Percentiles rank a stretch among this genome's conserved stretches.
Evolutionary conservation across 2,329 filamentous ascomycete species (phyloP).

Genomic region (Fusarium burgessii): DNA sequence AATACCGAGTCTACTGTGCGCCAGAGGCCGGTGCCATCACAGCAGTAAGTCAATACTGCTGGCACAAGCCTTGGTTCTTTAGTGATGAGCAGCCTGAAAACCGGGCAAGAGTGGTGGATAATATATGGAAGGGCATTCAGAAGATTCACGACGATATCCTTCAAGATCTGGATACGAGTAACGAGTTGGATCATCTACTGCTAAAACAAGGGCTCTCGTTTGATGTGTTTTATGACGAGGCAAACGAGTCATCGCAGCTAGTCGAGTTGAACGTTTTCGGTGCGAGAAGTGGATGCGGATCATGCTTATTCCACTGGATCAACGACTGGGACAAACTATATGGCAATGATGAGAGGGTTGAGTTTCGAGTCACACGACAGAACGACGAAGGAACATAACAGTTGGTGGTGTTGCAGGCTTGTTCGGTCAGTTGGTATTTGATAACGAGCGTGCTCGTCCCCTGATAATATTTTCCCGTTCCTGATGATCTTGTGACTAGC

Average conservation of each 20-base stretch:
- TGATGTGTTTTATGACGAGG: conserved; percentile 55
- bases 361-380: conserved; percentile 23
- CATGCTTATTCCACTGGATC: conserved; percentile 61
- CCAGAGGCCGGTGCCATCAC: conserved; percentile 50
- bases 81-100: conserved; percentile 1
- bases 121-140: conserved; percentile 10
- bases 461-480: conserved; percentile 3
- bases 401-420: neutral
- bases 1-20: conserved; percentile 60
- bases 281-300: conserved; percentile 57
- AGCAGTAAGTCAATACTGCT: conserved; percentile 57
- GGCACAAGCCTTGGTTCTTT: conserved; percentile 53
- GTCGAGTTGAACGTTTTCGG: conserved; percentile 62
- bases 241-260: conserved; percentile 42
- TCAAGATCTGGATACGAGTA: neutral
- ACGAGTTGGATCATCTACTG: conserved; percentile 47
- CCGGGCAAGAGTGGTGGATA: conserved; percentile 35
- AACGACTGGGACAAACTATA: conserved; percentile 19
- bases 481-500: conserved; percentile 19
- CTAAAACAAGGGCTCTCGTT: conserved; percentile 57
- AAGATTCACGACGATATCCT: conserved; percentile 16
- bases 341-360: conserved; percentile 1
- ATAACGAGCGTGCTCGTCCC: neutral
- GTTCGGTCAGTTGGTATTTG: neutral
- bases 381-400: neutral